Evolutionary conservation across 2,329 filamentous ascomycete genomes (phyloP), one percentile per base, ranked within the genome.

Genomic region (Colletotrichum limetticola): DNA sequence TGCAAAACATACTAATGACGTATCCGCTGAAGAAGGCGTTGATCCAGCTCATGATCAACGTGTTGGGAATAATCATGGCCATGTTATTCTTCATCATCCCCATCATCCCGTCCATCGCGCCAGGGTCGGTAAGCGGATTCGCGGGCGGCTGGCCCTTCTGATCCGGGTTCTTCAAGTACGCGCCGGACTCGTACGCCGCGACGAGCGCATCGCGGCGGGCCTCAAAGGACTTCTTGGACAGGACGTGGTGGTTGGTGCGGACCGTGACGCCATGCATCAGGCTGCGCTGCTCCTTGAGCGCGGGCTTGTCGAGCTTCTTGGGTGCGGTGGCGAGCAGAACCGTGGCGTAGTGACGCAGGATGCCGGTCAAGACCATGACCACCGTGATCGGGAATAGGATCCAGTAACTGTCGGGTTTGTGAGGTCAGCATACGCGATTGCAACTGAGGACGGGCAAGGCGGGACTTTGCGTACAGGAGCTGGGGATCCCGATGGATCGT

Each of bases 31-130:
- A 99, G 82, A 98, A 99, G 0, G 97, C 95, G 85, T 99, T 99
- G 82, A 99, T 98, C 97, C 97, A 99, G 76, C 96, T 97, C 97
- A 99, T 99, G 77, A 99, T 99, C 81, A 99, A 85, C 6, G 95
- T 98, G 84, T 99, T 98, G 61, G 97, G 97, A 71, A 99, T 95
- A 87, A 99, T 98, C 97, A 98, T 99, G 76, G 97, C 96, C 94
- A 99, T 98, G 82, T 99, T 98, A 71, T 95, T 95, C 90, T 99
- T 99, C 94, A 99, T 97, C 95, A 98, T 98, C 77, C 97, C 96
- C 97, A 99, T 99, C 97, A 99, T 99, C 77, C 95, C 96, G 81
- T 99, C 97, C 97, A 99, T 99, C 71, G 94, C 95, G 60, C 93
- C 93, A 26, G 97, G 97, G 82, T 99, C 97, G 12, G 93, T 94